These are phyloP conservation scores for Lepidium africanum DNA, from an alignment of 345 rosid species.

Conservation along the genomic window DNA sequence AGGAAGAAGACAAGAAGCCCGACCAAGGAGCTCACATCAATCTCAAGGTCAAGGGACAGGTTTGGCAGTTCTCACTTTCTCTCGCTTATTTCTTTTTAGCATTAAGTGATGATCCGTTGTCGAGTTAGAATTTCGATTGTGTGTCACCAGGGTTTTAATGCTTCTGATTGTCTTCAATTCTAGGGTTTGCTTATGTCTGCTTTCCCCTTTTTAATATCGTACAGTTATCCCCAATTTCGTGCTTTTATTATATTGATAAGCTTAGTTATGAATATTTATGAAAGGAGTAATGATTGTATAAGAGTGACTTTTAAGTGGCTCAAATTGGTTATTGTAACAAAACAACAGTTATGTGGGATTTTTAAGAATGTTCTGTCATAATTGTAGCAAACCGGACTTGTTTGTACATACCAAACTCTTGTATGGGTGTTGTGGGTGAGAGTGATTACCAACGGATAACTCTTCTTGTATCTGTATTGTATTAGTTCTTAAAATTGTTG, in stretches of 20 bases:
- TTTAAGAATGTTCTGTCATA: not conserved
- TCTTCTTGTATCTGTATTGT: not conserved
- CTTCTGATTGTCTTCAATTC: not conserved
- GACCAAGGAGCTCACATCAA: constrained; percentile 73
- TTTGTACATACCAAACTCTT: not conserved
- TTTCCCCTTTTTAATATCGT: not conserved
- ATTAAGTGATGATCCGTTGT: not conserved
- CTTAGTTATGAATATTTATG: not conserved
- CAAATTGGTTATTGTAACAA: not conserved
- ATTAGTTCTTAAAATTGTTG: not conserved
- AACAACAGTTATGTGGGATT: not conserved
- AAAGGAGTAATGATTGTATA: not conserved
- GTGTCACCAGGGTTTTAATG: not conserved
- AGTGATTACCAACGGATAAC: not conserved
- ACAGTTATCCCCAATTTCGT: not conserved
- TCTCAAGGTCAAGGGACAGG: constrained; percentile 94
- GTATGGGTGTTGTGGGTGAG: not conserved
- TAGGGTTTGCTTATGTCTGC: constrained; percentile 2
- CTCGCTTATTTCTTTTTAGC: not conserved
- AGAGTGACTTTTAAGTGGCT: not conserved
- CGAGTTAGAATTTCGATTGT: not conserved
- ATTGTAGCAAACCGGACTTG: not conserved
- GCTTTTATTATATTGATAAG: not conserved
- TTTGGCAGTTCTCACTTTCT: constrained; percentile 1
- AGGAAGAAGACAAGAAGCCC: constrained; percentile 80